Conservation (phyloP, 2,329 filamentous ascomycete species). For the Talaromyces islandicus region DNA sequence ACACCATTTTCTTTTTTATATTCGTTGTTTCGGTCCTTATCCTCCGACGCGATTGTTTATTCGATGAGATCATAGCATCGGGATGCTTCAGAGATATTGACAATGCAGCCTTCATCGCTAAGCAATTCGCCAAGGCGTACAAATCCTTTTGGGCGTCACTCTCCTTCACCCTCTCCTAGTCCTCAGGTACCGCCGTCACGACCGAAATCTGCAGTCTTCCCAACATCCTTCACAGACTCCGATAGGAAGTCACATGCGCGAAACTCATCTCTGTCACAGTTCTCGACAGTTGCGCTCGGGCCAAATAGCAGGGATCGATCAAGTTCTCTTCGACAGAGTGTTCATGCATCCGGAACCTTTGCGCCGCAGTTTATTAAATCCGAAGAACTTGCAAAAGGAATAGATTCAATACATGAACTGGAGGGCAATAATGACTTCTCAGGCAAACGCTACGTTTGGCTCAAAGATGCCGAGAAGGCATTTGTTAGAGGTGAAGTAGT, state of each 20-base stretch:
- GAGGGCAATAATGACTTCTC: conserved; percentile 99
- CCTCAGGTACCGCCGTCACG: conserved; percentile 41
- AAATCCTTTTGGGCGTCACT: conserved; percentile 69
- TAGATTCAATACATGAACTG: conserved; percentile 60
- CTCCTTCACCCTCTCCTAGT: conserved; percentile 60
- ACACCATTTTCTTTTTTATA: not conserved
- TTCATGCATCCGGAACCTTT: conserved; percentile 71
- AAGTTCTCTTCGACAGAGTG: conserved; percentile 60
- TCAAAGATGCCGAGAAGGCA: conserved; percentile 77
- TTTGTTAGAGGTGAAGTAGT: conserved; percentile 92
- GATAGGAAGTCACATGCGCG: conserved; percentile 55
- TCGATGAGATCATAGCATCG: conserved; percentile 7
- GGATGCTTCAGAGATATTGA: conserved; percentile 13
- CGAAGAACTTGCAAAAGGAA: conserved; percentile 62
- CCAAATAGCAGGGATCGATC: conserved; percentile 42
- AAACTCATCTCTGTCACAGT: conserved; percentile 62
- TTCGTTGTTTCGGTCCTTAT: not conserved
- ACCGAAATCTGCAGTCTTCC: conserved; percentile 71
- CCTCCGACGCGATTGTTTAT: not conserved
- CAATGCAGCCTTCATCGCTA: conserved; percentile 52
- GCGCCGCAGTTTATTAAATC: conserved; percentile 93
- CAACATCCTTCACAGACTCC: conserved; percentile 46
- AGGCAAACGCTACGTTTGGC: conserved; percentile 96
- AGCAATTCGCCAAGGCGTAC: conserved; percentile 67
- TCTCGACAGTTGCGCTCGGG: conserved; percentile 41